Evolutionary conservation across 2,329 filamentous ascomycete genomes (phyloP).

Genomic region (Aspergillus felis): DNA sequence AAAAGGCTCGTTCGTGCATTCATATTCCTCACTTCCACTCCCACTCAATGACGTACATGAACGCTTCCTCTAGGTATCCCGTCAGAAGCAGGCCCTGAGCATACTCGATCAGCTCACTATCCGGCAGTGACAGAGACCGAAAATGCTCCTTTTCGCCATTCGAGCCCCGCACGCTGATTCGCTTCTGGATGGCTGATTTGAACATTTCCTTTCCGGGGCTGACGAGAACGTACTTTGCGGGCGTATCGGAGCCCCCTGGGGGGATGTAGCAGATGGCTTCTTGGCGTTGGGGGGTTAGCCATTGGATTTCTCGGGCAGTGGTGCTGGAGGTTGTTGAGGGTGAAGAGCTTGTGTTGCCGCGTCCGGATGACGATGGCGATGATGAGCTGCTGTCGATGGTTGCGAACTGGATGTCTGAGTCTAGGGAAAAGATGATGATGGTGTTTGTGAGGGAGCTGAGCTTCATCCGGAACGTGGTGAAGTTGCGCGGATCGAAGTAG

Average conservation of each 20-base stretch:
- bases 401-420: constrained; percentile 24
- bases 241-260: constrained; percentile 2
- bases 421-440: constrained; percentile 25
- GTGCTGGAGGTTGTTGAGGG: neutral
- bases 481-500: constrained; percentile 29
- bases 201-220: constrained; percentile 26
- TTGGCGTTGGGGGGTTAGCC: constrained; percentile 23
- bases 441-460: constrained; percentile 25
- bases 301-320: constrained; percentile 7
- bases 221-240: constrained; percentile 24
- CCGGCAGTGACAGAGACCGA: constrained; percentile 17
- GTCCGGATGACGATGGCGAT: constrained; percentile 1
- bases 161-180: constrained; percentile 19
- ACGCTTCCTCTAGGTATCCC: constrained; percentile 24
- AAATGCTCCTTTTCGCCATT: constrained; percentile 21
- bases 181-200: constrained; percentile 21
- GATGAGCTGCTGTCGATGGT: constrained; percentile 14
- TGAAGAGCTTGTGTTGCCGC: constrained; percentile 2
- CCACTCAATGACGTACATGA: constrained; percentile 33
- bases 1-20: neutral
- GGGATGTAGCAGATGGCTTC: constrained; percentile 20
- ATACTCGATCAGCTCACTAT: constrained; percentile 26
- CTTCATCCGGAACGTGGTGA: constrained; percentile 32
- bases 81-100: constrained; percentile 23
- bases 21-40: constrained; percentile 14